Base-by-base conservation (phyloP, 768 basidiomycete species). In the Lactifluus rugatus region DNA sequence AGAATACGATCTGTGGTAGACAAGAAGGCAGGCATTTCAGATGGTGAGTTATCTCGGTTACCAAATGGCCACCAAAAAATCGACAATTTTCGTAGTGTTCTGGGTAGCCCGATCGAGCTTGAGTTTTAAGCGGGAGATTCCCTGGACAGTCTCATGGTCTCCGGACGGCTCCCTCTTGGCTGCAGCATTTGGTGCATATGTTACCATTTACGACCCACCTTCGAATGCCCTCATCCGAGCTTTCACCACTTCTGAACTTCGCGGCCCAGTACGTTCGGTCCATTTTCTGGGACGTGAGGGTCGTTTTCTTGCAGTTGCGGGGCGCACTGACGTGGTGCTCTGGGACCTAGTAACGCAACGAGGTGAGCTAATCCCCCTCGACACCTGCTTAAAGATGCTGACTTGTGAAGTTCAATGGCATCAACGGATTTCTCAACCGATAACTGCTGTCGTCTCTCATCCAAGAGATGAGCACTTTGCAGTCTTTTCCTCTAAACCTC, bases 91-190 rank as follows among this genome's bases (percentile, higher is more conserved):
- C 6, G 23, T 62, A 87, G 87, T 77, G 41, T 86, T 82, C 48
- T 98, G 93, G 94, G 77, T 83, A n/a, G 76, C 81, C 46, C 83
- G 87, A 50, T 86, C 91, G 2, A 80, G 83, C 2, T 78, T 89
- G 64, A 73, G 70, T 42, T 88, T 87, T 67, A 87, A 85, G 45
- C 74, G 76, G n/a, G 79, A 83, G 66, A 72, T 75, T 51, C 89
- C 93, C 32, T 76, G 75, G 53, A 76, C 83, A 62, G 74, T 80
- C 0, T 78, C 83, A 1, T 96, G 93, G 84, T 90, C 94, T 6
- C 78, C 76, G 4, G 96, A 99, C 69, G 86, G 82, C 9, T 93
- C 93, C 5, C 75, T 99, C 32, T 73, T 98, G 47, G 87, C 86
- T 13, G 78, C 94, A 21, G 76, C 84, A 13, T 78, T 87, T 52